Base-by-base conservation (phyloP, 2,329 filamentous ascomycete genomes). In the Sordariomycetes sp. region DNA sequence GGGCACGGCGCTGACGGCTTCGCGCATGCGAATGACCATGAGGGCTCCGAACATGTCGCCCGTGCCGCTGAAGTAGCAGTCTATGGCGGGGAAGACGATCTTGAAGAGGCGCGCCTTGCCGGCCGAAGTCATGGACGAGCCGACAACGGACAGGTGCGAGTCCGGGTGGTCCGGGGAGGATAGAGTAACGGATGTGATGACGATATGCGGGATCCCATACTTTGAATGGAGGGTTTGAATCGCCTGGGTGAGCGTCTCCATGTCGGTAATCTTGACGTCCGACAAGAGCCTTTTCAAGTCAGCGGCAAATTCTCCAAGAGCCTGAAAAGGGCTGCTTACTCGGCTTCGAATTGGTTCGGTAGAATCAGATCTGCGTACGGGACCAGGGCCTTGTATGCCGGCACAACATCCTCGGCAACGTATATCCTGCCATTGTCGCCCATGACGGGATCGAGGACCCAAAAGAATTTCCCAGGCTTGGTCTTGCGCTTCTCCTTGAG, bases 31-130 rank as follows among this genome's bases (percentile, higher is more conserved):
- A 26, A 85, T 85, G 2, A 94, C 78, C 52, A 86, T 87, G 30
- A 98, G 70, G 7, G 90, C 90, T 20, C 87, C 90, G 53, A 98
- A 96, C 90, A 98, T 95, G 63, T 98, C 92, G 30, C 92, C 92
- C 0, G 93, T 96, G 26, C 92, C 92, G 47, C 83, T 87, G 61
- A 96, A 98, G 68, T 92, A 94, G 60, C 87, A 85, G 52, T 94
- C 84, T 39, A 95, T 79, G 19, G 82, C 75, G 0, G 90, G 87
- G 37, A 95, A 86, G 36, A 83, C 77, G 49, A 96, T 80, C 49
- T 82, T 79, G 68, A 96, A 98, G 34, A 90, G 71, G n/a, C 92
- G 80, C 0, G 90, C 78, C 27, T 67, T 68, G 43, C 76, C 73
- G 41, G 58, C 63, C 30, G 68, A 72, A 36, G 67, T 71, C 51